phyloP scores from a whole-genome alignment of 306 rosid genomes.

The Cicer judaicum region DNA sequence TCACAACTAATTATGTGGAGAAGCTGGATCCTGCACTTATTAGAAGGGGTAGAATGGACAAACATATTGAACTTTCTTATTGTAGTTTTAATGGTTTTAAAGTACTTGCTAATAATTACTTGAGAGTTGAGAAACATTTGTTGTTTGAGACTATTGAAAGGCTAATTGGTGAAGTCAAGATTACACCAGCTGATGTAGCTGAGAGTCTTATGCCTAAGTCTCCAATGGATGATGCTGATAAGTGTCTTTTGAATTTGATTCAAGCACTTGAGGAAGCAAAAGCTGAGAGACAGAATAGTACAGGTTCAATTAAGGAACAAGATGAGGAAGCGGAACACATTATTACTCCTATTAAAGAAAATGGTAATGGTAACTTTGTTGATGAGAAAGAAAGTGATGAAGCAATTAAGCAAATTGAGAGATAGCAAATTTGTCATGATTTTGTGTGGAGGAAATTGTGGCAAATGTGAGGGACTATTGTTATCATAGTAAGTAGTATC shows the following conservation, averaged over 20 bases:
- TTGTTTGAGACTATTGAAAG: conserved; percentile 59
- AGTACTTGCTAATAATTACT: conserved; percentile 76
- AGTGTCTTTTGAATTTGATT: conserved; percentile 64
- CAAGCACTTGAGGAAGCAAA: conserved; percentile 59
- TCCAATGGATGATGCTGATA: conserved; percentile 62
- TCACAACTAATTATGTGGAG: conserved; percentile 84
- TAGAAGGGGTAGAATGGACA: conserved; percentile 90
- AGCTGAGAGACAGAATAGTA: conserved; percentile 45
- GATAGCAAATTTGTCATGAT: conserved; percentile 10
- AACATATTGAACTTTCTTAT: conserved; percentile 76
- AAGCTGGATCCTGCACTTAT: conserved; percentile 90
- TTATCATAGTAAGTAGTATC: conserved; percentile 31
- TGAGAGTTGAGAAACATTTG: conserved; percentile 61
- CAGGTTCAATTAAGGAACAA: conserved; percentile 38
- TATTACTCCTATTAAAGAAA: conserved; percentile 43
- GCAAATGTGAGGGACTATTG: conserved; percentile 38
- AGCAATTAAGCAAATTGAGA: conserved; percentile 26
- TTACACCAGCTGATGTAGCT: conserved; percentile 89
- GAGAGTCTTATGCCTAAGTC: conserved; percentile 91
- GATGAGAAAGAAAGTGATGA: conserved; percentile 31
- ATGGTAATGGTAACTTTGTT: conserved; percentile 42
- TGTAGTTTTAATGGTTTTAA: conserved; percentile 76
- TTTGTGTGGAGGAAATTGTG: conserved; percentile 19
- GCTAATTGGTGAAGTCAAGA: conserved; percentile 54
- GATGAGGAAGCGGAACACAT: conserved; percentile 43